phyloP scores from a whole-genome alignment of 495 filamentous ascomycete species.

The Extremus antarcticus region DNA sequence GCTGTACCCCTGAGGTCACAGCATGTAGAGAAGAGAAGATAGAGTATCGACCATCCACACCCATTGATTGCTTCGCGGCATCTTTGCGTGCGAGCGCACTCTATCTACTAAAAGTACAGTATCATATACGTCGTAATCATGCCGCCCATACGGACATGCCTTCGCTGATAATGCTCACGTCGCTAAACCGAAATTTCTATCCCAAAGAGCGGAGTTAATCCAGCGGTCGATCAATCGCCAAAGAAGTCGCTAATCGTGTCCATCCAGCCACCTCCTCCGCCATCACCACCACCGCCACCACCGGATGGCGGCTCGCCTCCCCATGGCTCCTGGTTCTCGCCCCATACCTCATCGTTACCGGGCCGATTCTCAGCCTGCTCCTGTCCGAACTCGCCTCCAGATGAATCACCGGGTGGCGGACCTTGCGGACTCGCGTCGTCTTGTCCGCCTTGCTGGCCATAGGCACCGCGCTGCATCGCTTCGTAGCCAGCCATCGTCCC shows the following conservation, averaged over 20 bases:
- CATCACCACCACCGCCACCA: conserved; percentile 26
- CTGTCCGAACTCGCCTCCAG: conserved; percentile 14
- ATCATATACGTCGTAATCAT: too few relatives aligned
- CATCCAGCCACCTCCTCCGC: conserved; percentile 20
- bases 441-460: not conserved
- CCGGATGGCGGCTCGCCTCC: conserved; percentile 29
- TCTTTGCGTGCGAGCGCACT: too few relatives aligned
- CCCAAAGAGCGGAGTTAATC: too few relatives aligned
- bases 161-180: too few relatives aligned
- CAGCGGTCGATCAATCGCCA: conserved; percentile 10
- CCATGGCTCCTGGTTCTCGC: conserved; percentile 34
- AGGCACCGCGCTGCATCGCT: conserved; percentile 45
- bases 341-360: conserved; percentile 31
- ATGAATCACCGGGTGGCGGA: not conserved
- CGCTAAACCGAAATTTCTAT: too few relatives aligned
- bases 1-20: too few relatives aligned
- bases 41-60: too few relatives aligned
- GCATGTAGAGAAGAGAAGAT: too few relatives aligned
- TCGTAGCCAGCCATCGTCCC: conserved; percentile 55
- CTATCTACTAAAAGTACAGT: too few relatives aligned
- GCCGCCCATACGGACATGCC: too few relatives aligned
- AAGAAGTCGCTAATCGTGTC: conserved; percentile 24
- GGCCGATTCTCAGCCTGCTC: conserved; percentile 15
- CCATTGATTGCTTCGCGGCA: too few relatives aligned
- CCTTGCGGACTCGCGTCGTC: conserved; percentile 14